Evolutionary conservation across 257 asterid genomes (phyloP).

Genomic region (Gentiana straminea): DNA sequence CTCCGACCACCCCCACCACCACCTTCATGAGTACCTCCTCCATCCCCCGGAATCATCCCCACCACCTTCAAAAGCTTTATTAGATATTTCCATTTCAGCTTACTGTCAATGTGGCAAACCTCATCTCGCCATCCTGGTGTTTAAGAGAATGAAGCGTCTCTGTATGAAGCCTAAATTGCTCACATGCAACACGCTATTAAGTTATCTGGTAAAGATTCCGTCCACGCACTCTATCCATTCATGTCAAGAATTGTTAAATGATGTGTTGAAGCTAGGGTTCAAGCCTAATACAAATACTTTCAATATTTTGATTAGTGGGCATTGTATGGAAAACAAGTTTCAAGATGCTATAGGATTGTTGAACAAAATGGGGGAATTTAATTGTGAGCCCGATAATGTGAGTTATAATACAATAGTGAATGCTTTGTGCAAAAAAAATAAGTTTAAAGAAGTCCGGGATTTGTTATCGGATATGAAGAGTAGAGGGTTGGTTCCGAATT

Average conservation of each 20-base stretch:
- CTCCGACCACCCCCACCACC: constrained; percentile 61
- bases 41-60: constrained; percentile 44
- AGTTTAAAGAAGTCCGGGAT: constrained; percentile 51
- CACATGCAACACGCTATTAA: constrained; percentile 43
- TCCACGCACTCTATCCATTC: constrained; percentile 33
- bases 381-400: constrained; percentile 48
- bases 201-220: constrained; percentile 47
- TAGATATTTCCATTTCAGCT: constrained; percentile 48
- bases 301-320: constrained; percentile 59
- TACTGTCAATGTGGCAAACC: constrained; percentile 57
- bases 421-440: constrained; percentile 62
- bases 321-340: constrained; percentile 49
- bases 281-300: constrained; percentile 49
- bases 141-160: constrained; percentile 73
- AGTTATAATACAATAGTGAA: constrained; percentile 62
- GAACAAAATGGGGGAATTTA: constrained; percentile 41
- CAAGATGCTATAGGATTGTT: constrained; percentile 47
- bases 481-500: constrained; percentile 49
- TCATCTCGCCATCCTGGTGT: constrained; percentile 48
- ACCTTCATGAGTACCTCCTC: constrained; percentile 69
- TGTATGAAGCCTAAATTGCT: constrained; percentile 33
- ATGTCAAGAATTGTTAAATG: constrained; percentile 50
- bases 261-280: constrained; percentile 53
- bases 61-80: constrained; percentile 40
- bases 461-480: constrained; percentile 61